Evolutionary conservation across 306 rosid species (phyloP), one percentile per base, ranked within the genome.

Genomic region (Prunus salicina): DNA sequence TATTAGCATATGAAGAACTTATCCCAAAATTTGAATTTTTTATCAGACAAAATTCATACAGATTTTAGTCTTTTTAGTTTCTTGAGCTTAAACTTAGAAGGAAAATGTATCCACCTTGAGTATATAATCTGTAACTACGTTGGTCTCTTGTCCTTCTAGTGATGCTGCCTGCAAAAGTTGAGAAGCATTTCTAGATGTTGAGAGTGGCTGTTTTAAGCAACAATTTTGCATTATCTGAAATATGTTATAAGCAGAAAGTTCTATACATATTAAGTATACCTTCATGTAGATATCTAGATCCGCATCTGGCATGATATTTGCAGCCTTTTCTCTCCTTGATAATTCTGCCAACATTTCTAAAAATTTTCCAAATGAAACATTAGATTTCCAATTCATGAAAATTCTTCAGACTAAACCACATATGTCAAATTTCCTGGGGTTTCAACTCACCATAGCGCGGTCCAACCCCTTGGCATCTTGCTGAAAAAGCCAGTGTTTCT

Each of bases 401-500:
- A 19, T 10, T 25, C 67, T 73, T 73, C 67, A 16, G 10, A 16
- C 27, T 6, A 18, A 12, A 46, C 9, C 13, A 2, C 25, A 14
- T 0, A 61, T n/a, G 67, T 18, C 56, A 72, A 72, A 20, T 56
- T 8, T 56, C 20, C 43, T 12, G 52, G 8, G 13, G 1, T 70
- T 75, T 78, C 49, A 43, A 52, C 96, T 72, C 45, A 87, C 96
- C 96, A 82, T 88, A 88, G 65, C 86, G 87, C 13, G 79, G 27
- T 41, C 93, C 92, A 46, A 92, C 90, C 60, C 97, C 97, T 88
- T 92, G 97, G 61, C 91, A 88, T 82, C 90, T 89, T 67, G 97
- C 97, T 4, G 97, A 91, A 87, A 91, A 91, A 43, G 86, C 88
- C 83, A 92, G 73, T 49, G 97, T 92, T 87, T 92, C 96, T 82